Percentiles rank a stretch among this genome's conserved stretches.
These are phyloP conservation scores for Cladosporium halotolerans DNA, from an alignment of 2,329 filamentous ascomycete species.

Conservation along the genomic window DNA sequence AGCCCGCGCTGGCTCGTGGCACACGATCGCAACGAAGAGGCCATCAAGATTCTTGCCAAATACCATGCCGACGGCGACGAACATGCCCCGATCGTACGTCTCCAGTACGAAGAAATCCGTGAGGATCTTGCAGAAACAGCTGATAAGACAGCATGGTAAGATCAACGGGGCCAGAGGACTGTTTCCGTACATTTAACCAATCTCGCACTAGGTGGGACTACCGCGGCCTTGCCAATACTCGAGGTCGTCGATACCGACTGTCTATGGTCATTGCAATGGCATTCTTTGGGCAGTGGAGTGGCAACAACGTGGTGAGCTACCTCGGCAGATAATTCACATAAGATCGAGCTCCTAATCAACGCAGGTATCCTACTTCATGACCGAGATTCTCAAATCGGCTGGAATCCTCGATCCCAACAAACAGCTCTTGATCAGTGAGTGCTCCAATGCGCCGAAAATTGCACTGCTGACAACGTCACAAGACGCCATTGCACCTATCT, in stretches of 20 bases:
- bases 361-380: slow-evolving; percentile 23
- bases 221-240: slow-evolving; percentile 44
- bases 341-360: not conserved
- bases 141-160: not conserved
- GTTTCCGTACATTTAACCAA: too few relatives aligned
- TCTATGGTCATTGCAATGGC: slow-evolving; percentile 36
- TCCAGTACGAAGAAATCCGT: slow-evolving; percentile 33
- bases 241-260: slow-evolving; percentile 45
- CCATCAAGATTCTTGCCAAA: slow-evolving; percentile 38
- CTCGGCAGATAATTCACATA: not conserved
- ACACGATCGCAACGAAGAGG: slow-evolving; percentile 41
- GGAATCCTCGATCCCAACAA: slow-evolving; percentile 32
- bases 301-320: slow-evolving; percentile 32
- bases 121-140: not conserved
- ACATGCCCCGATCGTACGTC: slow-evolving; percentile 39
- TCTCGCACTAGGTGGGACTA: slow-evolving; percentile 41
- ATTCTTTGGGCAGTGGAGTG: slow-evolving; percentile 37
- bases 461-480: not conserved
- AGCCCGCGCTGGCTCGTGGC: slow-evolving; percentile 46
- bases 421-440: slow-evolving; percentile 32
- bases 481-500: slow-evolving; percentile 35
- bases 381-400: slow-evolving; percentile 32
- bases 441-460: too few relatives aligned
- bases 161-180: not conserved
- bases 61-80: slow-evolving; percentile 41